A percentile compares a stretch with the other conserved stretches of the same genome.
phyloP scores from a whole-genome alignment of 805 yeast genomes.

The Clavispora phyllophila region DNA sequence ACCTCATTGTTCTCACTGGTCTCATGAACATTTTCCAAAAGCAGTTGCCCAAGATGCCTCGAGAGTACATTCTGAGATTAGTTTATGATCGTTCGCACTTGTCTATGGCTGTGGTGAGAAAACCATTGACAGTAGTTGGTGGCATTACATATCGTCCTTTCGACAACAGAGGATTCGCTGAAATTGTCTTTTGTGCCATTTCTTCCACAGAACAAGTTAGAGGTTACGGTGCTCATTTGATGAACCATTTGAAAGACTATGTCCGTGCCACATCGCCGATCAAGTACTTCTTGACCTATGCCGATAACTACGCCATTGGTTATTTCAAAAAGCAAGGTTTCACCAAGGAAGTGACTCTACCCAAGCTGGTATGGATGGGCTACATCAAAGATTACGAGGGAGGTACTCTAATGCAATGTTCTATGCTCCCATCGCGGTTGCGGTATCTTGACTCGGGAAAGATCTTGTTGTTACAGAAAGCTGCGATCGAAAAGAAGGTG shows the following conservation, averaged over 20 bases:
- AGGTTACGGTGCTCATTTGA: conserved; percentile 97
- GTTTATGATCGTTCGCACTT: conserved; percentile 93
- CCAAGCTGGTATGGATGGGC: conserved; percentile 92
- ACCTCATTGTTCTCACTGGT: conserved; percentile 88
- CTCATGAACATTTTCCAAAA: conserved; percentile 93
- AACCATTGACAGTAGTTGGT: conserved; percentile 93
- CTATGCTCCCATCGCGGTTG: conserved; percentile 77
- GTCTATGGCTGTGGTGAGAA: conserved; percentile 92
- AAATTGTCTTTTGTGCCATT: conserved; percentile 97
- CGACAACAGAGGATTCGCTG: conserved; percentile 87
- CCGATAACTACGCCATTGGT: conserved; percentile 98
- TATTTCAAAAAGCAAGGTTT: conserved; percentile 98
- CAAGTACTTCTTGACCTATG: conserved; percentile 86
- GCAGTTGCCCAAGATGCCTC: conserved; percentile 97
- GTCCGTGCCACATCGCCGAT: conserved; percentile 84
- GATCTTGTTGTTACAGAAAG: conserved; percentile 80
- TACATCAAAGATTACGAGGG: conserved; percentile 99
- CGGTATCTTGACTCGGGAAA: conserved; percentile 87
- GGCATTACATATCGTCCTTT: conserved; percentile 97
- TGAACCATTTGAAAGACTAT: conserved; percentile 97
- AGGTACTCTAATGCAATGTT: conserved; percentile 96
- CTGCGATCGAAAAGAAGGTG: conserved; percentile 83
- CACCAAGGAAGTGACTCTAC: conserved; percentile 87
- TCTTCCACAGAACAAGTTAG: conserved; percentile 96
- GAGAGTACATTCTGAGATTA: conserved; percentile 89